Conservation (phyloP, 2,329 filamentous ascomycete genomes). For the Apiospora rasikravindrae region DNA sequence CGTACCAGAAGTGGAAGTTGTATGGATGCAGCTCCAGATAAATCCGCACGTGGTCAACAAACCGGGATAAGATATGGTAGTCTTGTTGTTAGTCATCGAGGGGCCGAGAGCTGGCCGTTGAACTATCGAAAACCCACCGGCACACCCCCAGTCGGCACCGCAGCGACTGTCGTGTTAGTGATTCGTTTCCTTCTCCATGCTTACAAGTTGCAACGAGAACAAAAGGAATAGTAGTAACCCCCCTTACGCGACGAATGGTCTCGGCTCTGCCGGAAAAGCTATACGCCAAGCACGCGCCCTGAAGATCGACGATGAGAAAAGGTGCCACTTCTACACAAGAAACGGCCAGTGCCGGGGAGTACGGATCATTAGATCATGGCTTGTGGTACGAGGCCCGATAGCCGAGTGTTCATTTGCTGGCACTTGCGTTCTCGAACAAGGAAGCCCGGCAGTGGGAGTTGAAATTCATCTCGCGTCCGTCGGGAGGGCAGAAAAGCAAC, state of each 20-base stretch:
- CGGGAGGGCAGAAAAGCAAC: not conserved
- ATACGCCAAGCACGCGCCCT: not conserved
- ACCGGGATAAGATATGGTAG: not conserved
- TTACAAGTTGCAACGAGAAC: not conserved
- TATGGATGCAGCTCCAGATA: not conserved
- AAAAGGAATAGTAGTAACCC: not conserved
- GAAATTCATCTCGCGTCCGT: not conserved
- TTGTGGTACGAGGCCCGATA: not conserved
- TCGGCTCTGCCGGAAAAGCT: not conserved
- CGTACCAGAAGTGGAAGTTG: not conserved
- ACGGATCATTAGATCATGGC: not conserved
- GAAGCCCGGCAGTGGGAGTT: not conserved
- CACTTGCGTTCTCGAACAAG: not conserved
- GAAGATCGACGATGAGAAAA: not conserved
- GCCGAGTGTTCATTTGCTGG: not conserved
- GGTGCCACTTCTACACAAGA: not conserved
- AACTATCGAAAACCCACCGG: not conserved
- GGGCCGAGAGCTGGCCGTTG: not conserved
- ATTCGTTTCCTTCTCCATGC: too few relatives aligned
- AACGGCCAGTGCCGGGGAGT: not conserved
- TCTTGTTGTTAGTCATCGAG: not conserved
- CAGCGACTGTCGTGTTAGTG: not conserved
- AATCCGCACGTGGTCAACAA: not conserved
- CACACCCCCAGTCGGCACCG: not conserved
- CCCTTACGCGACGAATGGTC: not conserved